Evolutionary conservation across 2,329 filamentous ascomycete species (phyloP).

Genomic region (Albifimbria verrucaria): DNA sequence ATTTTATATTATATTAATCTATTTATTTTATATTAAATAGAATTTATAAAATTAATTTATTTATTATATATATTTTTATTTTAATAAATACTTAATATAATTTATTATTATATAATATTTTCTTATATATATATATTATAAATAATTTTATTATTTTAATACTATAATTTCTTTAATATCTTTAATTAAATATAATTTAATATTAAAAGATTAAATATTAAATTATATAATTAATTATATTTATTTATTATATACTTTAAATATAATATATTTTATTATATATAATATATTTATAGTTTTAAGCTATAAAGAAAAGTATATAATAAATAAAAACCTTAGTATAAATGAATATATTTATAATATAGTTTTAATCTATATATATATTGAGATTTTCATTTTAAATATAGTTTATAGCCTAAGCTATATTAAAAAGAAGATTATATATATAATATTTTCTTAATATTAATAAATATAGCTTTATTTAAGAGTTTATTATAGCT

Average conservation of each 20-base stretch:
- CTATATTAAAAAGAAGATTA: background rate
- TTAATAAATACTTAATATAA: background rate
- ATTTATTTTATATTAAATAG: background rate
- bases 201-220: background rate
- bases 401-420: background rate
- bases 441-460: background rate
- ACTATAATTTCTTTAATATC: conserved; percentile 1
- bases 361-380: background rate
- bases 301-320: background rate
- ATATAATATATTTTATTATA: background rate
- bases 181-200: conserved; percentile 2
- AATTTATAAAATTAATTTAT: no score
- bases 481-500: background rate
- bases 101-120: background rate
- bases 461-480: background rate
- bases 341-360: background rate
- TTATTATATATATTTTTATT: no score
- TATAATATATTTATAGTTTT: background rate
- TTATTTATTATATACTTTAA: background rate
- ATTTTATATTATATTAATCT: background rate
- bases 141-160: background rate
- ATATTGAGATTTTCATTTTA: background rate
- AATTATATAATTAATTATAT: background rate
- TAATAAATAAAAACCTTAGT: background rate
- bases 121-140: conserved; percentile 1